Evolutionary conservation across 371 early-diverging fungal species (phyloP).

Genomic region (Syncephalis plumigaleata): DNA sequence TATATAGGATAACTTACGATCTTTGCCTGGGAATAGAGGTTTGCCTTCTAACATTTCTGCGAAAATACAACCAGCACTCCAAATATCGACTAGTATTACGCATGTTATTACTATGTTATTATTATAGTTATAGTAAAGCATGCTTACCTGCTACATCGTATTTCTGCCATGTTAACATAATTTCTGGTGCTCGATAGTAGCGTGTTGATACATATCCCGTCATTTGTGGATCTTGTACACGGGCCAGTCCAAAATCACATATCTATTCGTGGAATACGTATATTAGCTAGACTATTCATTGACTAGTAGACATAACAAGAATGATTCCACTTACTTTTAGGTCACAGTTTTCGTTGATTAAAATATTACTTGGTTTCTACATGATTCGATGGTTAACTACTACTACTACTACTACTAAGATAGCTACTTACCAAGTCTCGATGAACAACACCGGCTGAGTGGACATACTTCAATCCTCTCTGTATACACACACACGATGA

Average conservation of each 20-base stretch:
- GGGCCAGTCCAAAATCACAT: constrained; percentile 94
- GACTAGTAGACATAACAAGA: neutral
- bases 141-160: constrained; percentile 82
- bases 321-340: constrained; percentile 42
- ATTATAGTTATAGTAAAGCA: neutral
- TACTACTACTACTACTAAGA: neutral
- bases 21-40: constrained; percentile 93
- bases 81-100: constrained; percentile 77
- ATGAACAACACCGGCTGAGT: constrained; percentile 90
- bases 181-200: constrained; percentile 97
- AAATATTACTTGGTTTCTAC: constrained; percentile 87
- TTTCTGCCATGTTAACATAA: constrained; percentile 96
- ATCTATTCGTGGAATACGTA: constrained; percentile 24
- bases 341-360: constrained; percentile 92
- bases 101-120: constrained; percentile 1
- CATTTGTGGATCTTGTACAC: constrained; percentile 82
- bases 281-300: neutral
- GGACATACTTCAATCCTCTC: constrained; percentile 82
- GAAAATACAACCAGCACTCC: constrained; percentile 99
- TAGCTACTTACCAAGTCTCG: constrained; percentile 56
- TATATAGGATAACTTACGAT: constrained; percentile 43
- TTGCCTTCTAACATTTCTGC: constrained; percentile 93
- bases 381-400: neutral
- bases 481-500: constrained; percentile 9
- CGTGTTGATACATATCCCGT: constrained; percentile 96